These are phyloP conservation scores for Pestalotiopsis sp. DNA, from an alignment of 2,329 filamentous ascomycete species.

Conservation along the genomic window DNA sequence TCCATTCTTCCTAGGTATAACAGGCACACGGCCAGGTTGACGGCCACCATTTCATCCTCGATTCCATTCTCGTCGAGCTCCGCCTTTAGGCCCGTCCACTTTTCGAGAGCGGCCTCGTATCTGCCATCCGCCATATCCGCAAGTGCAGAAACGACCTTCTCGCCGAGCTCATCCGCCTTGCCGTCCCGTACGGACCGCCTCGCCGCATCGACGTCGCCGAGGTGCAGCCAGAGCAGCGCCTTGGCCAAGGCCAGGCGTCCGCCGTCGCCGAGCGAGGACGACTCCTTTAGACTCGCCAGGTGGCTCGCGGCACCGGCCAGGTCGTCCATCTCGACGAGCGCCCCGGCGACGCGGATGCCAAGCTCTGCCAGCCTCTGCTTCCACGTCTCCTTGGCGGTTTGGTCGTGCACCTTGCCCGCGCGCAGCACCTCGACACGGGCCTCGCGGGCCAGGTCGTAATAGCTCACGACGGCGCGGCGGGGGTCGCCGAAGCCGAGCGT, in stretches of 20 bases:
- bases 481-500: conserved; percentile 85
- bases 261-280: conserved; percentile 31
- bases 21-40: conserved; percentile 83
- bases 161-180: conserved; percentile 40
- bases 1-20: conserved; percentile 79
- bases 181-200: conserved; percentile 50
- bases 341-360: conserved; percentile 67
- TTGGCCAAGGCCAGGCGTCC: conserved; percentile 47
- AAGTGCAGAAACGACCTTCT: conserved; percentile 65
- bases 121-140: conserved; percentile 78
- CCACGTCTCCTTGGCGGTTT: conserved; percentile 68
- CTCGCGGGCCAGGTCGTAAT: conserved; percentile 85
- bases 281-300: conserved; percentile 59
- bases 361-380: conserved; percentile 72
- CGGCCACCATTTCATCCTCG: conserved; percentile 70
- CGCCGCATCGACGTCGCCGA: conserved; percentile 77
- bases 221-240: conserved; percentile 73
- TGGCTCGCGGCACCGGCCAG: conserved; percentile 77
- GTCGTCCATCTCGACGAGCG: conserved; percentile 86
- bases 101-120: conserved; percentile 63
- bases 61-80: conserved; percentile 41
- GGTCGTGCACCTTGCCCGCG: conserved; percentile 46
- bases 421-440: conserved; percentile 64
- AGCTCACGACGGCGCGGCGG: conserved; percentile 82
- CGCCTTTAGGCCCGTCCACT: conserved; percentile 59